phyloP scores from a whole-genome alignment of 1,284 basidiomycete genomes.

The Rhodotorula sp. region DNA sequence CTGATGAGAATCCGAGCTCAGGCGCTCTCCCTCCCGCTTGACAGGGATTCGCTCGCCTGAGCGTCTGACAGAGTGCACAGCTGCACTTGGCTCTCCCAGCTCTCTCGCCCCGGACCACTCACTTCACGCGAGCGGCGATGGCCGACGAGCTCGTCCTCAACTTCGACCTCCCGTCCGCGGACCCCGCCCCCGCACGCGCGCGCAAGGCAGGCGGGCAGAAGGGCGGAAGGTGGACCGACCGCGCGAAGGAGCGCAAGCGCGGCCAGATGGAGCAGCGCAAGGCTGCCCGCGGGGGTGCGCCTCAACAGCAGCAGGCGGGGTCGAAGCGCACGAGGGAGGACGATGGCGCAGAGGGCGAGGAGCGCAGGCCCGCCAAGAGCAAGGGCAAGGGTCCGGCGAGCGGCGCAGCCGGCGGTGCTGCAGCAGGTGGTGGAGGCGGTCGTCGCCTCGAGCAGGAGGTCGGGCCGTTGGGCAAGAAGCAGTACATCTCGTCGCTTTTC shows the following conservation, averaged over 20 bases:
- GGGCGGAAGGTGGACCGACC: conserved; percentile 43
- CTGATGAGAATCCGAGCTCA: neutral
- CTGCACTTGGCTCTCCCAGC: neutral
- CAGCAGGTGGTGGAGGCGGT: neutral
- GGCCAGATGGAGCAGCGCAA: conserved; percentile 20
- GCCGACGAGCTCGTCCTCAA: conserved; percentile 41
- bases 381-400: neutral
- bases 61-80: neutral
- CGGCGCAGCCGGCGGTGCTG: neutral
- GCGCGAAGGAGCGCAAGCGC: conserved; percentile 39
- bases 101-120: neutral
- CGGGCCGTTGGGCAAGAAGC: conserved; percentile 52
- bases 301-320: neutral
- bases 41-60: neutral
- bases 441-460: conserved; percentile 16
- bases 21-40: neutral
- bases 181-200: neutral
- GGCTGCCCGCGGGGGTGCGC: neutral
- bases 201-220: conserved; percentile 1
- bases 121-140: neutral
- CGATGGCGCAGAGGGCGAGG: neutral
- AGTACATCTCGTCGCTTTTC: conserved; percentile 90
- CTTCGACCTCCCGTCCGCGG: conserved; percentile 17
- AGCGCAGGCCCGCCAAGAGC: neutral
- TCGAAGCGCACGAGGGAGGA: neutral